A percentile compares a stretch with the other conserved stretches of the same genome.
phyloP scores from a whole-genome alignment of 2,329 filamentous ascomycete genomes.

The Kalmusia sp. region DNA sequence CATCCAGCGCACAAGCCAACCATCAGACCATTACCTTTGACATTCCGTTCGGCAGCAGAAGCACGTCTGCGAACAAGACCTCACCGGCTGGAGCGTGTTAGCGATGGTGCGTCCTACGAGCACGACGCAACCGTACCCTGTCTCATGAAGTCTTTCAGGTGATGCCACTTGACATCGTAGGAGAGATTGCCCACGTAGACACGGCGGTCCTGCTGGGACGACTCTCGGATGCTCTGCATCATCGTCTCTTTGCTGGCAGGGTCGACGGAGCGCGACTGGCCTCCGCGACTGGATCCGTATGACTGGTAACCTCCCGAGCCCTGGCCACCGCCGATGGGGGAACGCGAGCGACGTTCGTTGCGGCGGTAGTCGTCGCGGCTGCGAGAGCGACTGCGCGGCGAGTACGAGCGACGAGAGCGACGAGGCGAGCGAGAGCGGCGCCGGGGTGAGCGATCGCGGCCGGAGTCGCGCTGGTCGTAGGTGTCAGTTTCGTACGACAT shows the following conservation, averaged over 20 bases:
- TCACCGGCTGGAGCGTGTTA: slow-evolving; percentile 79
- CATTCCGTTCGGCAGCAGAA: slow-evolving; percentile 99
- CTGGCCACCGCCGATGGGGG: slow-evolving; percentile 78
- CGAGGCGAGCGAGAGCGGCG: slow-evolving; percentile 60
- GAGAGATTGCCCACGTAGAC: slow-evolving; percentile 99
- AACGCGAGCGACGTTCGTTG: slow-evolving; percentile 68
- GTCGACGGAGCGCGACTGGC: slow-evolving; percentile 72
- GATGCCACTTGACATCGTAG: slow-evolving; percentile 99
- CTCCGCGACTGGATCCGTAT: slow-evolving; percentile 59
- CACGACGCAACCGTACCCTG: slow-evolving; percentile 72
- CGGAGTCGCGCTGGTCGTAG: slow-evolving; percentile 43
- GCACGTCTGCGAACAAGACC: slow-evolving; percentile 98
- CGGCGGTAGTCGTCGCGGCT: slow-evolving; percentile 67
- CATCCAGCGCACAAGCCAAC: slow-evolving; percentile 77
- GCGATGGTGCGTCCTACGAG: slow-evolving; percentile 28
- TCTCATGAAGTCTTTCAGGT: slow-evolving; percentile 99
- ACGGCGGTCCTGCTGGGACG: slow-evolving; percentile 96
- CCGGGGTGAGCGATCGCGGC: slow-evolving; percentile 69
- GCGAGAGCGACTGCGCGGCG: slow-evolving; percentile 74
- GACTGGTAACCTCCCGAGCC: slow-evolving; percentile 73
- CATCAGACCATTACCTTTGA: slow-evolving; percentile 99
- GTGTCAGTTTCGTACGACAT: slow-evolving; percentile 49
- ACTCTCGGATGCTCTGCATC: slow-evolving; percentile 93
- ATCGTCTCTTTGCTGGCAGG: slow-evolving; percentile 86
- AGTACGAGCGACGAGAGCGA: slow-evolving; percentile 67